phyloP scores from a whole-genome alignment of 768 basidiomycete genomes.

The Boletus tylopilopsis region DNA sequence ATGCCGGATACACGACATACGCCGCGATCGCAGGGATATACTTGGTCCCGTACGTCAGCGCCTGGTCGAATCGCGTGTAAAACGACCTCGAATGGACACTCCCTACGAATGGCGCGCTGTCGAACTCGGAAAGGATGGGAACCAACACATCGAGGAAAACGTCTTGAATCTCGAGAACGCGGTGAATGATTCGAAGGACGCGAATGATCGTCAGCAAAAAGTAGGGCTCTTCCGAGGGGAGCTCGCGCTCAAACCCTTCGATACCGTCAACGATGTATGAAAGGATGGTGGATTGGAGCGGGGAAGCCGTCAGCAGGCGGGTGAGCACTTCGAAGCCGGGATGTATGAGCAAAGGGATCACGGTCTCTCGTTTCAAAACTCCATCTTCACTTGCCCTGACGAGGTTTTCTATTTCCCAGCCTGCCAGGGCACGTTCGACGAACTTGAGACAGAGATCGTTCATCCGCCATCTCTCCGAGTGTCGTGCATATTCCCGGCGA shows the following conservation, averaged over 20 bases:
- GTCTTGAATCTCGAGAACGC: conserved; percentile 81
- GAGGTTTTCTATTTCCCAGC: conserved; percentile 76
- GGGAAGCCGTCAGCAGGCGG: conserved; percentile 67
- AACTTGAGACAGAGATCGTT: conserved; percentile 83
- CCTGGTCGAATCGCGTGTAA: conserved; percentile 72
- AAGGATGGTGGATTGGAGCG: conserved; percentile 70
- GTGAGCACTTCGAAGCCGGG: conserved; percentile 88
- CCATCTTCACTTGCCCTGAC: conserved; percentile 55
- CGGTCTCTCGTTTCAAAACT: conserved; percentile 45
- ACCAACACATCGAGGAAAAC: conserved; percentile 87
- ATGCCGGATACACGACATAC: conserved; percentile 63
- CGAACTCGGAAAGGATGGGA: conserved; percentile 67
- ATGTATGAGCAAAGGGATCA: conserved; percentile 61
- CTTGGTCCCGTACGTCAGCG: conserved; percentile 62
- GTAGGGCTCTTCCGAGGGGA: conserved; percentile 65
- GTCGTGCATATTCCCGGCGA: conserved; percentile 67
- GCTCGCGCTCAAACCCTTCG: conserved; percentile 67
- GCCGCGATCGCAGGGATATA: conserved; percentile 81
- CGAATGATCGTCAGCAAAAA: conserved; percentile 76
- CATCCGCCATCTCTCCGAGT: conserved; percentile 80
- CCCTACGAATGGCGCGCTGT: conserved; percentile 51
- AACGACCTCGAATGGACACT: conserved; percentile 60
- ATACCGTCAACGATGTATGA: conserved; percentile 80
- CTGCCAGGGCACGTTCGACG: conserved; percentile 78
- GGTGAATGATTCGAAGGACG: conserved; percentile 75